phyloP scores from a whole-genome alignment of 2,329 filamentous ascomycete species.

The Davidsoniella virescens region DNA sequence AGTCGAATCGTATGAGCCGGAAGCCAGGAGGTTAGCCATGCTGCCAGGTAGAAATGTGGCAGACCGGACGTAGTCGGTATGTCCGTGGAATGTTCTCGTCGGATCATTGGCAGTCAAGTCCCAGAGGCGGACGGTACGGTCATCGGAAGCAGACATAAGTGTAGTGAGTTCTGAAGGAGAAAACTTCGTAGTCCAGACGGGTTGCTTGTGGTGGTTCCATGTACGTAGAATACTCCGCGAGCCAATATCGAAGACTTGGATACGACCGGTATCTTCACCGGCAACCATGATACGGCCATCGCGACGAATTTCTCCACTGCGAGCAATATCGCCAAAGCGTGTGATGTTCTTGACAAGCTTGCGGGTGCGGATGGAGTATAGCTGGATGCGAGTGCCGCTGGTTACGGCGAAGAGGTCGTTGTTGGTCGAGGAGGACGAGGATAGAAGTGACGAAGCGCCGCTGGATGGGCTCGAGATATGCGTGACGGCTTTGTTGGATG shows the following conservation, averaged over 20 bases:
- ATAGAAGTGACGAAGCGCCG: conserved; percentile 23
- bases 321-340: conserved; percentile 80
- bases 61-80: conserved; percentile 80
- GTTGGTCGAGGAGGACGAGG: conserved; percentile 28
- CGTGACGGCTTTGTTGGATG: conserved; percentile 76
- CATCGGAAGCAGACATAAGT: conserved; percentile 79
- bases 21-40: conserved; percentile 61
- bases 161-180: conserved; percentile 76
- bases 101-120: conserved; percentile 70
- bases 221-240: conserved; percentile 87
- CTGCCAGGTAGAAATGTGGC: conserved; percentile 69
- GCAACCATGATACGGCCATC: conserved; percentile 83
- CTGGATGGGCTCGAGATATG: conserved; percentile 53
- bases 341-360: conserved; percentile 90
- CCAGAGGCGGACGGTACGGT: conserved; percentile 86
- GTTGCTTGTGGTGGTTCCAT: conserved; percentile 87
- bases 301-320: conserved; percentile 71
- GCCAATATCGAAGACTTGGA: conserved; percentile 86
- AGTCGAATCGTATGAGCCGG: conserved; percentile 87
- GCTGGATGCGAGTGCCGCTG: conserved; percentile 81
- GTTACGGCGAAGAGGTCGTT: conserved; percentile 79
- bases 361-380: conserved; percentile 82
- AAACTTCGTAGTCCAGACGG: conserved; percentile 83
- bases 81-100: conserved; percentile 64
- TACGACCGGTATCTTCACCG: conserved; percentile 77